Conservation (phyloP, 495 filamentous ascomycete species). For the Xylaria sp. region DNA sequence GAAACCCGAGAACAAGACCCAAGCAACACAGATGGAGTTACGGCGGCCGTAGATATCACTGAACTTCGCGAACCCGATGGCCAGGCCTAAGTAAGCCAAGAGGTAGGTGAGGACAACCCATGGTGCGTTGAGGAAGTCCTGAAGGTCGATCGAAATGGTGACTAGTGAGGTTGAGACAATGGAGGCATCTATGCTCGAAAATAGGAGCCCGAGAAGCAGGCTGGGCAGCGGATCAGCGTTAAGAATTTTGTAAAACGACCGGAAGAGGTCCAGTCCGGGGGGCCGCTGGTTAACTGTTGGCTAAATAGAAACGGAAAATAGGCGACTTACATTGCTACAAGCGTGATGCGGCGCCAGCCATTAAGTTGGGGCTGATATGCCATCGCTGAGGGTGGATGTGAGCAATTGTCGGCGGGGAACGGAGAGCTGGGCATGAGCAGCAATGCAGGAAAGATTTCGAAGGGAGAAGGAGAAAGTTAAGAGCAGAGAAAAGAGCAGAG, state of each 20-base stretch:
- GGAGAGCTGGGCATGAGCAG: neutral
- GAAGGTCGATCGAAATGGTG: constrained; percentile 61
- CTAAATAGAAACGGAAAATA: neutral
- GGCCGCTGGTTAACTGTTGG: neutral
- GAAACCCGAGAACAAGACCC: constrained; percentile 61
- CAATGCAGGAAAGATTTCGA: neutral
- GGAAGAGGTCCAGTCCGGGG: neutral
- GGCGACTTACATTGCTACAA: constrained; percentile 36
- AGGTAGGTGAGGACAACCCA: constrained; percentile 69
- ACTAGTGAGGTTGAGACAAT: constrained; percentile 70
- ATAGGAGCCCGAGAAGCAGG: constrained; percentile 62
- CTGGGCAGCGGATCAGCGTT: constrained; percentile 38
- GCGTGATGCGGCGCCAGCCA: constrained; percentile 33
- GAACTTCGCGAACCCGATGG: constrained; percentile 64
- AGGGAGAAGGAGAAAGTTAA: neutral
- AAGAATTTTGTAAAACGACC: constrained; percentile 20
- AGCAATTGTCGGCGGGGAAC: neutral
- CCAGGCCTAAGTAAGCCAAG: constrained; percentile 66
- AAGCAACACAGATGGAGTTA: constrained; percentile 53
- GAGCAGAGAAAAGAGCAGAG: neutral
- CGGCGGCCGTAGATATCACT: constrained; percentile 67
- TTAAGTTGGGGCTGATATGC: constrained; percentile 25
- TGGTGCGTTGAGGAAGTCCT: constrained; percentile 58
- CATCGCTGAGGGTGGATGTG: constrained; percentile 26
- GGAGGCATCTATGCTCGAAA: constrained; percentile 67